Conservation (phyloP, 495 filamentous ascomycete species). For the Penicillium bovifimosum region DNA sequence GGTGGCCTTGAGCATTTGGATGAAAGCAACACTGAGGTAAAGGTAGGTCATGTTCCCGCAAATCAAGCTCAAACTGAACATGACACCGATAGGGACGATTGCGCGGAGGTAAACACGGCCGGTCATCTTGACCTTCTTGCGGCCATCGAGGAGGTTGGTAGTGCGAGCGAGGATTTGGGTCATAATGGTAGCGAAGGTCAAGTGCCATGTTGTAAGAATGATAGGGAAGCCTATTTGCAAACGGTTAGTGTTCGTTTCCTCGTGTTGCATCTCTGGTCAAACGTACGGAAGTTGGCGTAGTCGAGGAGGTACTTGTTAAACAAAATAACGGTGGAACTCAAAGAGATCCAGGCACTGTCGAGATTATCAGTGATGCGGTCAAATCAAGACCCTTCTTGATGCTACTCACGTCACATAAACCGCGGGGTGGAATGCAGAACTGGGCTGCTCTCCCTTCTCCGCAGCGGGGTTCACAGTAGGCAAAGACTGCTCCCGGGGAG, state of each 20-base stretch:
- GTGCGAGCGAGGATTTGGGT: conserved; percentile 85
- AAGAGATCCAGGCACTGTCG: conserved; percentile 76
- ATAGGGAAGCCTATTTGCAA: conserved; percentile 33
- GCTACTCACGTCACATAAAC: conserved; percentile 79
- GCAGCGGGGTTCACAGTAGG: conserved; percentile 71
- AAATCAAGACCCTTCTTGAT: too few relatives aligned
- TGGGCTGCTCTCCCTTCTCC: conserved; percentile 61
- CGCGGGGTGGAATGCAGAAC: conserved; percentile 68
- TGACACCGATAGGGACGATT: conserved; percentile 87
- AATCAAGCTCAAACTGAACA: conserved; percentile 91
- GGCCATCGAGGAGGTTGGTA: conserved; percentile 79
- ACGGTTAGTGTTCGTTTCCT: background rate
- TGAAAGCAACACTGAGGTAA: conserved; percentile 89
- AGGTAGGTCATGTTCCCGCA: conserved; percentile 91
- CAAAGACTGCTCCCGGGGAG: conserved; percentile 58
- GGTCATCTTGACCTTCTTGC: conserved; percentile 91
- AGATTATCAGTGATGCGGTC: conserved; percentile 16
- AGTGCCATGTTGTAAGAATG: conserved; percentile 89
- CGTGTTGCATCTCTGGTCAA: background rate
- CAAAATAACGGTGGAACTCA: conserved; percentile 89
- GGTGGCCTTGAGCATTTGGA: conserved; percentile 98
- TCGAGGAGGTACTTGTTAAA: conserved; percentile 99
- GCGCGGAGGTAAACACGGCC: conserved; percentile 83
- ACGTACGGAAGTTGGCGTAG: conserved; percentile 76
- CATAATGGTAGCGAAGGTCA: conserved; percentile 82